Evolutionary conservation across 257 asterid species (phyloP).

Genomic region (Lantana camara): DNA sequence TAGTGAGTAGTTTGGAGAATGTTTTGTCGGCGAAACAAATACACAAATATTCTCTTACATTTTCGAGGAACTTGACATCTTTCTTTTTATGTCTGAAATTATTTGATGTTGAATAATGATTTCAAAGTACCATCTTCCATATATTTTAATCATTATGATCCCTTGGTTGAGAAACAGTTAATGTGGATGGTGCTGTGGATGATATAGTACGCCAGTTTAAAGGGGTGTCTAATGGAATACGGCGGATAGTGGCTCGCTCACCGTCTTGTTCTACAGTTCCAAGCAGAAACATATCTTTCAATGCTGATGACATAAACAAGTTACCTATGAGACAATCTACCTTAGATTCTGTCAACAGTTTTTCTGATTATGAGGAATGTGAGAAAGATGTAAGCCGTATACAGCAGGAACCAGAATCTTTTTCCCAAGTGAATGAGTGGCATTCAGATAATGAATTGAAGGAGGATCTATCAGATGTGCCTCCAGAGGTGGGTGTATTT

Average conservation of each 20-base stretch:
- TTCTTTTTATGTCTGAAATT: slow-evolving; percentile 7
- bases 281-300: slow-evolving; percentile 59
- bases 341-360: slow-evolving; percentile 56
- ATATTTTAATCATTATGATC: slow-evolving; percentile 17
- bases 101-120: background rate
- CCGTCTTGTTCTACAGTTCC: slow-evolving; percentile 48
- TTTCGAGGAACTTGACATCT: slow-evolving; percentile 10
- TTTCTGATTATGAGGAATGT: slow-evolving; percentile 74
- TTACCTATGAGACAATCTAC: slow-evolving; percentile 49
- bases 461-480: slow-evolving; percentile 70
- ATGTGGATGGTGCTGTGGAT: slow-evolving; percentile 93
- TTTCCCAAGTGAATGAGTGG: slow-evolving; percentile 53
- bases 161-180: slow-evolving; percentile 48
- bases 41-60: slow-evolving; percentile 6
- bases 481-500: slow-evolving; percentile 75
- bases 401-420: slow-evolving; percentile 47
- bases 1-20: too few relatives aligned
- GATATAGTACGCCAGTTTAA: slow-evolving; percentile 89
- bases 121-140: slow-evolving; percentile 11
- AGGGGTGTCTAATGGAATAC: slow-evolving; percentile 84
- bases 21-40: background rate
- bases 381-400: slow-evolving; percentile 57
- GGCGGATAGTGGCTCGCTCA: slow-evolving; percentile 68
- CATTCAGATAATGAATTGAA: slow-evolving; percentile 67
- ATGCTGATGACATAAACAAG: slow-evolving; percentile 60